Evolutionary conservation across 371 early-diverging fungal species (phyloP), one percentile per base, ranked within the genome.

Genomic region (Rhizomucor pusillus): DNA sequence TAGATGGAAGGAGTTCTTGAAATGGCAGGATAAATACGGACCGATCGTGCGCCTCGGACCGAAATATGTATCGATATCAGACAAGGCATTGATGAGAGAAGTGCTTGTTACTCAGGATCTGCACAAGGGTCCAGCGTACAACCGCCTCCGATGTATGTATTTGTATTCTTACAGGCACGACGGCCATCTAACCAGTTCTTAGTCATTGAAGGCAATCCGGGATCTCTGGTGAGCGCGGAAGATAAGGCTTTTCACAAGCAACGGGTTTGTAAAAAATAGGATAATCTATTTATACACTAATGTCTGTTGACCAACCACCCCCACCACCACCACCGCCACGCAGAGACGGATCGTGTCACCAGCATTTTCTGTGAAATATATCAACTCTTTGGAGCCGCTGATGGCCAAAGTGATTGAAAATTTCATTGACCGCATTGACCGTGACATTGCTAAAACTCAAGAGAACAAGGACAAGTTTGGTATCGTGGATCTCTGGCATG

Each of bases 301-400:
- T 24, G 22, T 33, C 34, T 48, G 48, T 20, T n/a, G n/a, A n/a
- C n/a, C n/a, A n/a, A n/a, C n/a, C n/a, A n/a, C n/a, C n/a, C n/a
- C 47, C 37, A 14, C 37, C 12, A 19, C 3, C 41, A 41, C 41
- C 19, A 19, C 11, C 12, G 12, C 34, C 12, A n/a, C 25, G 14
- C 34, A 69, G 69, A 58, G 69, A 58, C 66, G 65, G 36, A 54
- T 73, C 13, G 50, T 71, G 19, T 55, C 73, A 5, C 76, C 71
- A 12, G 76, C 76, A 1, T 76, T 76, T 37, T 66, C 71, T 2
- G 41, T 70, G 20, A 59, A 58, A n/a, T 73, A 73, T 44, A 60
- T 76, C 9, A 61, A 52, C 6, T 62, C 70, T 5, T 53, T 76
- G 10, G 73, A 76, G 47, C 71, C 60, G 0, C 54, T 60, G n/a